Evolutionary conservation across 1,284 basidiomycete species (phyloP), one percentile per base, ranked within the genome.

Genomic region (Ceratobasidium sp.): DNA sequence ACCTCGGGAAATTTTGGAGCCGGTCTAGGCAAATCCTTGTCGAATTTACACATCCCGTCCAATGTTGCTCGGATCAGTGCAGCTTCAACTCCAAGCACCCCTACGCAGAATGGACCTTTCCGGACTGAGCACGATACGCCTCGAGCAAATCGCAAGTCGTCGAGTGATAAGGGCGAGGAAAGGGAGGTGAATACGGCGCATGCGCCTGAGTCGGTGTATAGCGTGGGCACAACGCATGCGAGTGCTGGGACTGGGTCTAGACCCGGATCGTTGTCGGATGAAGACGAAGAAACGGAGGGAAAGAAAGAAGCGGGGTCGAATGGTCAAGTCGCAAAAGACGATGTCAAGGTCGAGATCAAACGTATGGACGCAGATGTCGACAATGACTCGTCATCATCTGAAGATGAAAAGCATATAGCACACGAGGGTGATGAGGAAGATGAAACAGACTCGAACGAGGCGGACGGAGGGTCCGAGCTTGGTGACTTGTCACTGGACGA

Each of bases 361-460:
- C 34, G 26, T n/a, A 18, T 32, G 14, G 53, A 59, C 23, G 10
- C 50, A 3, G 50, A 52, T 14, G 50, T 9, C 8, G 50, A 26
- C 6, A 10, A 10, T 10, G 21, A 12, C 21, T 52, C 50, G n/a
- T 52, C 55, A 18, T 36, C 55, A 10, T 39, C 57, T 21, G 57
- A 59, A 10, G 57, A 59, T 30, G 36, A 59, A 34, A 23, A 55
- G 18, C 57, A 16, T 16, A 41, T 23, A 28, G 14, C n/a, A n/a
- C 57, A n/a, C n/a, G n/a, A n/a, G n/a, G n/a, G 57, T 1, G 39
- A 26, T 23, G 57, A 62, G 16, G 60, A 62, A 34, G 62, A 65
- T 18, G 62, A 65, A n/a, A 65, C 62, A 36, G 62, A 65, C 62
- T 65, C 62, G 62, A 65, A 65, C 46, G 62, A 65, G 14, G 62